Percentiles rank a stretch among this genome's conserved stretches.
These are phyloP conservation scores for Acer saccharum DNA, from an alignment of 345 rosid species.

Conservation along the genomic window DNA sequence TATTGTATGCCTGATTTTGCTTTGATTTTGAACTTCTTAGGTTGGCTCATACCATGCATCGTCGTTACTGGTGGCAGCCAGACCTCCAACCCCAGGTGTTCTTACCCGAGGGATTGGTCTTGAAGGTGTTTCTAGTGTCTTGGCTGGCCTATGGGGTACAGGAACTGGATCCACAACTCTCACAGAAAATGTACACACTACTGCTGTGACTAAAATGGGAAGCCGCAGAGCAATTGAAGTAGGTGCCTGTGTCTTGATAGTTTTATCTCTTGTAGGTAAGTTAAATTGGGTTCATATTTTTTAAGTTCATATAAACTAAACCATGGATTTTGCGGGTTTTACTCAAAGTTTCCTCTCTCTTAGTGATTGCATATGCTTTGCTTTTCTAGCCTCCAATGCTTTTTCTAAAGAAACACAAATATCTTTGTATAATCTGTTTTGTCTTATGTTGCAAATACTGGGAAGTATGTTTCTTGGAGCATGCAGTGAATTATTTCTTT, in stretches of 20 bases:
- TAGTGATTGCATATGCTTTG: neutral
- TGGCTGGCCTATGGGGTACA: slow-evolving; percentile 99
- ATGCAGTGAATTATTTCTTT: too few species aligned
- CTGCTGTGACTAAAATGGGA: slow-evolving; percentile 98
- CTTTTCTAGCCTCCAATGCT: neutral
- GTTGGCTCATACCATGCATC: slow-evolving; percentile 98
- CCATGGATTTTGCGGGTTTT: neutral
- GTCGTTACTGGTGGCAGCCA: slow-evolving; percentile 81
- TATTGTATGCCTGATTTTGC: slow-evolving; percentile 12
- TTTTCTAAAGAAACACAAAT: neutral
- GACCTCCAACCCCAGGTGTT: slow-evolving; percentile 93
- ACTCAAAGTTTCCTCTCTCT: neutral
- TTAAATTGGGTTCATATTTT: slow-evolving; percentile 17
- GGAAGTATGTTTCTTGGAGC: too few species aligned
- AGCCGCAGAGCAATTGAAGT: slow-evolving; percentile 92
- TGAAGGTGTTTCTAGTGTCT: slow-evolving; percentile 83
- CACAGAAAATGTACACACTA: slow-evolving; percentile 96
- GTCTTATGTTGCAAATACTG: neutral
- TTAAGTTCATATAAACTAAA: neutral
- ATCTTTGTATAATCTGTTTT: neutral
- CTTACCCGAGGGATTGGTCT: slow-evolving; percentile 95
- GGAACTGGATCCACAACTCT: slow-evolving; percentile 95
- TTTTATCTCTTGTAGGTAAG: slow-evolving; percentile 85
- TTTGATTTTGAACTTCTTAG: slow-evolving; percentile 38
- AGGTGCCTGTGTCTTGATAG: slow-evolving; percentile 75